Percentiles rank a stretch among this genome's conserved stretches.
Conservation (phyloP, 495 filamentous ascomycete genomes). For the Penicillium dipodomyicola region DNA sequence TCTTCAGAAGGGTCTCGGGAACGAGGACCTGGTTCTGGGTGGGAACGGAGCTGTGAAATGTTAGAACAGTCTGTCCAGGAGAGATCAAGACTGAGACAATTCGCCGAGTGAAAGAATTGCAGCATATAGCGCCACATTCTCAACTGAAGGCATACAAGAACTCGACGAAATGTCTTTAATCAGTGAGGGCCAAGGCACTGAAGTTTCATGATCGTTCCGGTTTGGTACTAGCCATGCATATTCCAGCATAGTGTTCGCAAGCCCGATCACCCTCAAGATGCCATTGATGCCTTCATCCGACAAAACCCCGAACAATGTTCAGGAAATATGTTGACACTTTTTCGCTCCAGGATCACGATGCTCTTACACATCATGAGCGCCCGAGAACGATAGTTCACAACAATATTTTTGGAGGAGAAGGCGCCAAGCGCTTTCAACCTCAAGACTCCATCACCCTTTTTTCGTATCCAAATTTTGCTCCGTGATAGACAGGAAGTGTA, state of each 20-base stretch:
- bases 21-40: slow-evolving; percentile 91
- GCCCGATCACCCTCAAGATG: slow-evolving; percentile 13
- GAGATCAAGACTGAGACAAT: slow-evolving; percentile 59
- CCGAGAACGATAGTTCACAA: slow-evolving; percentile 50
- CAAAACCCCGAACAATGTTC: slow-evolving; percentile 74
- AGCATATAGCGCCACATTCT: slow-evolving; percentile 87
- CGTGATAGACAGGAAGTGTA: slow-evolving; percentile 28
- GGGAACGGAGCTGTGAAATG: slow-evolving; percentile 72
- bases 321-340: slow-evolving; percentile 54
- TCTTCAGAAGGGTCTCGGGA: slow-evolving; percentile 98
- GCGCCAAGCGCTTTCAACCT: slow-evolving; percentile 59
- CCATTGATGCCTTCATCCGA: slow-evolving; percentile 59
- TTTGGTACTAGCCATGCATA: slow-evolving; percentile 31
- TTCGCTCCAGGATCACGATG: slow-evolving; percentile 26
- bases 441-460: slow-evolving; percentile 70
- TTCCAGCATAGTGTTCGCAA: slow-evolving; percentile 35
- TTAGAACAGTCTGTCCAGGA: slow-evolving; percentile 72
- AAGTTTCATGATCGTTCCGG: slow-evolving; percentile 6
- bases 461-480: slow-evolving; percentile 44
- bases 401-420: slow-evolving; percentile 86
- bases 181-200: slow-evolving; percentile 55
- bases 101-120: slow-evolving; percentile 86
- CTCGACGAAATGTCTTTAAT: slow-evolving; percentile 80
- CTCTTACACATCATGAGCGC: slow-evolving; percentile 23
- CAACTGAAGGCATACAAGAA: slow-evolving; percentile 61